Percentiles rank a stretch among this genome's conserved stretches.
phyloP scores from a whole-genome alignment of 2,329 filamentous ascomycete genomes.

The Curvularia eragrostidis region DNA sequence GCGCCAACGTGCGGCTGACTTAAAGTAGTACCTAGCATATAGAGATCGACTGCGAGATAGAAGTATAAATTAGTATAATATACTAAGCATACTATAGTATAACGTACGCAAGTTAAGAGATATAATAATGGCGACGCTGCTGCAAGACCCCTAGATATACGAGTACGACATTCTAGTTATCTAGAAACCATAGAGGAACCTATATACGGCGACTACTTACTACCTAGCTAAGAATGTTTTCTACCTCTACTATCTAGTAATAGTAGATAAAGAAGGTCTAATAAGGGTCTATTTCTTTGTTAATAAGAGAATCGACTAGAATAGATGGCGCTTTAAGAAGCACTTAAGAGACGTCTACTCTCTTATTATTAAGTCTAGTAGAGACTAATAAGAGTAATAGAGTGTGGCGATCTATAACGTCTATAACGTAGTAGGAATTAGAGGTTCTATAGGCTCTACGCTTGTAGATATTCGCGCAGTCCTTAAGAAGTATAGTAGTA shows the following conservation, averaged over 20 bases:
- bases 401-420: slow-evolving; percentile 24
- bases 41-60: no score
- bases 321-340: slow-evolving; percentile 21
- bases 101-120: no score
- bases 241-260: slow-evolving; percentile 23
- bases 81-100: no score
- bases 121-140: no score
- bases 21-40: no score
- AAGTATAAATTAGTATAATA: no score
- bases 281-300: slow-evolving; percentile 35
- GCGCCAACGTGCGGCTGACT: no score
- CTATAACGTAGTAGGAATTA: slow-evolving; percentile 23
- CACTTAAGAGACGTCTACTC: slow-evolving; percentile 25
- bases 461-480: neutral
- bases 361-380: slow-evolving; percentile 10
- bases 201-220: slow-evolving; percentile 19
- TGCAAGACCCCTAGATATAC: no score
- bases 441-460: no score
- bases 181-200: no score
- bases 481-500: slow-evolving; percentile 3
- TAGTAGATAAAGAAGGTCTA: slow-evolving; percentile 3
- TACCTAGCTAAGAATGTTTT: slow-evolving; percentile 28
- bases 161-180: no score
- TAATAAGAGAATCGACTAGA: slow-evolving; percentile 30
- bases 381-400: slow-evolving; percentile 5